phyloP scores from a whole-genome alignment of 176 grass and related monocot species.

The Phragmites australis region DNA sequence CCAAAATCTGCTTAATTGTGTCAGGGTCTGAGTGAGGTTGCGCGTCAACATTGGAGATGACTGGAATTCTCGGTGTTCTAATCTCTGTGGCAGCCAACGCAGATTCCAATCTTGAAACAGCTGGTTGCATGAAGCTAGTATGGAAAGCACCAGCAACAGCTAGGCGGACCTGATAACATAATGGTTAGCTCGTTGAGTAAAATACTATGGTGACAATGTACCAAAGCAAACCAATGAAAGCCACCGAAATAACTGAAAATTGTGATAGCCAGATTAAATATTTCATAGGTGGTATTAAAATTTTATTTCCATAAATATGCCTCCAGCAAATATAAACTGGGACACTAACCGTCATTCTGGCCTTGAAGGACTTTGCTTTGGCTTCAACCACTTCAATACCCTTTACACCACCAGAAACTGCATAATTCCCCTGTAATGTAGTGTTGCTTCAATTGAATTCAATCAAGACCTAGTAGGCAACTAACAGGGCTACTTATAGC shows the following conservation, averaged over 20 bases:
- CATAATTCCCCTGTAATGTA: conserved; percentile 78
- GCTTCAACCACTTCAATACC: conserved; percentile 95
- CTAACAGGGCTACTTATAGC: not conserved
- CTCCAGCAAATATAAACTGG: not conserved
- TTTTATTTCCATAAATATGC: not conserved
- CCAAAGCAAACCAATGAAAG: not conserved
- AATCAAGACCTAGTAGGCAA: conserved; percentile 12
- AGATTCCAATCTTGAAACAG: conserved; percentile 85
- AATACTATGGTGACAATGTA: not conserved
- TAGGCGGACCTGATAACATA: conserved; percentile 65
- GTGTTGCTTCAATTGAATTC: conserved; percentile 2
- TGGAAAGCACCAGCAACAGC: conserved; percentile 93
- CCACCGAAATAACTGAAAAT: not conserved
- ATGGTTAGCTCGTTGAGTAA: not conserved
- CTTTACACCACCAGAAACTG: conserved; percentile 94
- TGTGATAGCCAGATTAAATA: not conserved
- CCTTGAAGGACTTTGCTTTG: conserved; percentile 98
- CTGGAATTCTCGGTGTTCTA: conserved; percentile 73
- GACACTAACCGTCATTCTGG: conserved; percentile 89
- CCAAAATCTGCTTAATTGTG: conserved; percentile 84
- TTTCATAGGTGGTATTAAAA: not conserved
- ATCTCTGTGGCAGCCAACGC: conserved; percentile 74
- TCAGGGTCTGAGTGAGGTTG: conserved; percentile 74
- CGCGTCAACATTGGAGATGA: conserved; percentile 96
- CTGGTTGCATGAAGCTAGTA: conserved; percentile 87